phyloP scores from a whole-genome alignment of 768 basidiomycete species.

The Porphyrellus cyaneotinctus region DNA sequence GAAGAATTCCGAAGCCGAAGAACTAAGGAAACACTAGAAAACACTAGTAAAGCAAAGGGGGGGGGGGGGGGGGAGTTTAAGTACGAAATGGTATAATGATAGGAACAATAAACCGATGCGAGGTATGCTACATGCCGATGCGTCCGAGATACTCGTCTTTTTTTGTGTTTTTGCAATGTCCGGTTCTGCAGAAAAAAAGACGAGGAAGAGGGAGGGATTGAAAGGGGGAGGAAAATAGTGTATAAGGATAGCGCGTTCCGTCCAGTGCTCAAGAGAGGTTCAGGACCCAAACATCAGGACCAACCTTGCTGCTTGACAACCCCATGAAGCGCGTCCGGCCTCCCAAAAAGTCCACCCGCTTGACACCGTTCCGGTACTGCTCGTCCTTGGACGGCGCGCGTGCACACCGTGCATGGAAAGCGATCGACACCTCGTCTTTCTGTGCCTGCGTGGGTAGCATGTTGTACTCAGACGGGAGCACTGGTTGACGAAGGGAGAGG shows the following conservation, averaged over 20 bases:
- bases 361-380: slow-evolving; percentile 47
- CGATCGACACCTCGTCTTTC: slow-evolving; percentile 36
- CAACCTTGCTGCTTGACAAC: slow-evolving; percentile 35
- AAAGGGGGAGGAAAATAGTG: slow-evolving; percentile 8
- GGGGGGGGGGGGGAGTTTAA: no score
- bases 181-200: background rate
- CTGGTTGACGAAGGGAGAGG: slow-evolving; percentile 38
- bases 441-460: slow-evolving; percentile 31
- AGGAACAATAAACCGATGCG: slow-evolving; percentile 13
- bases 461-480: slow-evolving; percentile 40
- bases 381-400: slow-evolving; percentile 30
- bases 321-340: slow-evolving; percentile 45
- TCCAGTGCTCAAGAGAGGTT: slow-evolving; percentile 25
- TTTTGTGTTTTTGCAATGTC: slow-evolving; percentile 20
- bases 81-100: slow-evolving; percentile 24
- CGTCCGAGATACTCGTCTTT: slow-evolving; percentile 12
- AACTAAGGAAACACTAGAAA: no score
- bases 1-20: background rate
- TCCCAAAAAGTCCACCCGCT: slow-evolving; percentile 52
- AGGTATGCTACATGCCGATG: slow-evolving; percentile 22
- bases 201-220: background rate
- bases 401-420: slow-evolving; percentile 41
- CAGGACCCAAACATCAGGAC: slow-evolving; percentile 35
- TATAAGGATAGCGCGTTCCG: slow-evolving; percentile 24
- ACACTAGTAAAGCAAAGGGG: background rate